Evolutionary conservation across 306 rosid species (phyloP).

Genomic region (Vigna mungo): DNA sequence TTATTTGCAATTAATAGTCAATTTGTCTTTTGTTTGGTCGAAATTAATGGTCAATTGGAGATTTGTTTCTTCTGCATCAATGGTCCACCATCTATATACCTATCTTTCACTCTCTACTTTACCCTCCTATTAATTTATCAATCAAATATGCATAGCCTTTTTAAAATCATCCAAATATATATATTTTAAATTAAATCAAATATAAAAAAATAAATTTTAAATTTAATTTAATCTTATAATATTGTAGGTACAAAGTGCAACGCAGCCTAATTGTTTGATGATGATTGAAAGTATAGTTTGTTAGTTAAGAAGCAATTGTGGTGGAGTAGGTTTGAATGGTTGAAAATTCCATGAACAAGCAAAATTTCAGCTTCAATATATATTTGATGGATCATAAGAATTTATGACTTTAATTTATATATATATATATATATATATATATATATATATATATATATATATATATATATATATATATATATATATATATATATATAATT

Average conservation of each 20-base stretch:
- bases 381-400: no score
- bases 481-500: no score
- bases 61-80: constrained; percentile 1
- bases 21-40: neutral
- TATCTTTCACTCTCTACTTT: neutral
- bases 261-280: neutral
- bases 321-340: neutral
- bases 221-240: no score
- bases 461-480: no score
- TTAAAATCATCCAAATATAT: no score
- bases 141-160: no score
- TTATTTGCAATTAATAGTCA: constrained; percentile 3
- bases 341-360: neutral
- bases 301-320: constrained; percentile 3
- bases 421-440: no score
- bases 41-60: constrained; percentile 15
- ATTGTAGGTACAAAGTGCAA: neutral
- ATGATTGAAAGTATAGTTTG: neutral
- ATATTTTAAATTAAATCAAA: no score
- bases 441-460: no score
- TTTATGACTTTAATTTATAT: no score
- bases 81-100: neutral
- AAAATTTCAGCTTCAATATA: no score
- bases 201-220: no score
- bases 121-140: neutral